A percentile compares a stretch with the other conserved stretches of the same genome.
Evolutionary conservation across 768 basidiomycete species (phyloP).

Genomic region (Pleurotus salmoneostramineus): DNA sequence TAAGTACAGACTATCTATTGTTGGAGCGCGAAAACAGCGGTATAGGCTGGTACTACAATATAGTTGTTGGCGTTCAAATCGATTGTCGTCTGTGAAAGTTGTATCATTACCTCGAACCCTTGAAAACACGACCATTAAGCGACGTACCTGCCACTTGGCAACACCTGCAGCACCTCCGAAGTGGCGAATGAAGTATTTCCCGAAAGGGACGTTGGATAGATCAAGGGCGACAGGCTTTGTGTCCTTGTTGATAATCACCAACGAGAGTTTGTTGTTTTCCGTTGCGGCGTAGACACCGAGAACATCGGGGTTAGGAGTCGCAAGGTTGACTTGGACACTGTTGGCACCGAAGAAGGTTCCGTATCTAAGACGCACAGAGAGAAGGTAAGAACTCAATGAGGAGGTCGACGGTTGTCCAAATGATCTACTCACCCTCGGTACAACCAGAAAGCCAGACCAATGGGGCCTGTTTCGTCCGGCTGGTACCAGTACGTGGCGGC

Average conservation of each 20-base stretch:
- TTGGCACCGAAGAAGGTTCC: constrained; percentile 41
- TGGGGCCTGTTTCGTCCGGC: constrained; percentile 41
- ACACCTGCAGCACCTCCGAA: constrained; percentile 50
- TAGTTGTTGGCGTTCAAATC: constrained; percentile 24
- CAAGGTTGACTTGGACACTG: constrained; percentile 41
- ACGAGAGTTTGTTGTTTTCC: constrained; percentile 31
- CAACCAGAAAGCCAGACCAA: constrained; percentile 53
- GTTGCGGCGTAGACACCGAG: constrained; percentile 45
- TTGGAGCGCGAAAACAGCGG: constrained; percentile 24
- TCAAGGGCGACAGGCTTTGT: constrained; percentile 35
- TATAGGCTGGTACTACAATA: constrained; percentile 29
- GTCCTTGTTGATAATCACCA: constrained; percentile 53
- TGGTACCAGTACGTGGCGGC: constrained; percentile 51
- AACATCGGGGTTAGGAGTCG: constrained; percentile 32
- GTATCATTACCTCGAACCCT: not conserved
- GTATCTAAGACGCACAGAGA: constrained; percentile 23
- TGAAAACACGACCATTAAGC: not conserved
- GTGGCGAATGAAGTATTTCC: constrained; percentile 49
- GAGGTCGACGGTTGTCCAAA: not conserved
- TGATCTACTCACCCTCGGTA: constrained; percentile 39
- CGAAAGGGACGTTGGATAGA: constrained; percentile 41
- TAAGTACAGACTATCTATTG: constrained; percentile 7
- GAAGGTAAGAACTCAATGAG: not conserved
- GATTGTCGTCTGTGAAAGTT: constrained; percentile 23
- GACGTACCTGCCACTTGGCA: constrained; percentile 53